These are phyloP conservation scores for Volvox carteri DNA, from an alignment of 163 green algal species.

Conservation along the genomic window DNA sequence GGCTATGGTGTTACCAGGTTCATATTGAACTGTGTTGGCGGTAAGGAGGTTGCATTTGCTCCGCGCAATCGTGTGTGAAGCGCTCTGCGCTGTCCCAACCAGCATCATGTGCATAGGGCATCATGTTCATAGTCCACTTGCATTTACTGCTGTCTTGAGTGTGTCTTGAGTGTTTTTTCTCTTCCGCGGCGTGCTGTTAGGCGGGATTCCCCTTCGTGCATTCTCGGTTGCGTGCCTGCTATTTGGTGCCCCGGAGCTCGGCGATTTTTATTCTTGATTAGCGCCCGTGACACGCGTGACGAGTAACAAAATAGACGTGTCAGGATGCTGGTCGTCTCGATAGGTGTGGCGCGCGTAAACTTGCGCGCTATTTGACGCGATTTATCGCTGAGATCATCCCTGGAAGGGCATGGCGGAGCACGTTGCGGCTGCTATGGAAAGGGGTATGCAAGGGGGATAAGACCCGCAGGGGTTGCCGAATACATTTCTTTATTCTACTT, in stretches of 20 bases:
- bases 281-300: background rate
- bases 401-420: background rate
- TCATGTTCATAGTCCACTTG: background rate
- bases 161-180: background rate
- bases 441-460: too few relatives aligned
- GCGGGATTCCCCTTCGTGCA: background rate
- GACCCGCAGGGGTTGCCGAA: too few relatives aligned
- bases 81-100: background rate
- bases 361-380: background rate
- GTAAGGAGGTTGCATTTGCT: too few relatives aligned
- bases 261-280: conserved; percentile 30
- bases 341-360: background rate
- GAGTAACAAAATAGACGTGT: background rate
- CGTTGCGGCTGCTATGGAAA: too few relatives aligned
- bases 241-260: conserved; percentile 31
- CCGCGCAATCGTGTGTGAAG: background rate
- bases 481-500: too few relatives aligned
- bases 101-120: background rate
- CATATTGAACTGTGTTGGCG: conserved; percentile 6
- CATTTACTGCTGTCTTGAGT: background rate
- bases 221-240: conserved; percentile 18
- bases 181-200: background rate
- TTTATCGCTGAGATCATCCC: background rate
- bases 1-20: background rate
- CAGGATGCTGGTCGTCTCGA: background rate